phyloP scores from a whole-genome alignment of 208 protist species.

The Acanthamoeba castellanii region DNA sequence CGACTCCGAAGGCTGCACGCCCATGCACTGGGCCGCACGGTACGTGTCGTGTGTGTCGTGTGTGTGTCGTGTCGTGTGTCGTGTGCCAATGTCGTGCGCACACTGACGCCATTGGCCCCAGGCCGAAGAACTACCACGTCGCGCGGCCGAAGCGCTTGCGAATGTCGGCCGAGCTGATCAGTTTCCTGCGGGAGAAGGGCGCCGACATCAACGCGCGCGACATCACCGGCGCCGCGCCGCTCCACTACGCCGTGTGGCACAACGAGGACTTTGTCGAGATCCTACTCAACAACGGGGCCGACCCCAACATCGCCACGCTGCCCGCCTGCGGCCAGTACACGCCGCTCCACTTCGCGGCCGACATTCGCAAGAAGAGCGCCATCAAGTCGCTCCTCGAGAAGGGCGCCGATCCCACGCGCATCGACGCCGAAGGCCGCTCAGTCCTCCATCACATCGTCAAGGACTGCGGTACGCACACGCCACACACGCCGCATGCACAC shows the following conservation, averaged over 20 bases:
- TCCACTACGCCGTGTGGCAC: conserved; percentile 41
- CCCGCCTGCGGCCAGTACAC: not conserved
- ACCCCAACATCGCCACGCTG: not conserved
- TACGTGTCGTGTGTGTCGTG: not conserved
- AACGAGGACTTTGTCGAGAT: conserved; percentile 37
- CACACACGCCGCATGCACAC: not conserved
- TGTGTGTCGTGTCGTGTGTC: not conserved
- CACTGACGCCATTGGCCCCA: no score
- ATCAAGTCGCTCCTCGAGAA: conserved; percentile 34
- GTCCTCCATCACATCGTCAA: conserved; percentile 17
- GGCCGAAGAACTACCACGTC: conserved; percentile 29
- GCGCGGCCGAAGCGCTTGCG: not conserved
- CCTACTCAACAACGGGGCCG: conserved; percentile 27
- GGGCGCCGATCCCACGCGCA: conserved; percentile 23
- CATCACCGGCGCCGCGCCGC: conserved; percentile 1
- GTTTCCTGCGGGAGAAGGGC: not conserved
- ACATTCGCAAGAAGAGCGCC: not conserved
- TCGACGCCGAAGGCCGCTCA: not conserved
- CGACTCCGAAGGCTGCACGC: conserved; percentile 51
- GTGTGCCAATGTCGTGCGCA: not conserved
- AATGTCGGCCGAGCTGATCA: not conserved
- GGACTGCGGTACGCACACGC: not conserved
- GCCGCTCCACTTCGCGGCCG: conserved; percentile 47
- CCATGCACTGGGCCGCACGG: conserved; percentile 27
- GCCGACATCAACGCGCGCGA: conserved; percentile 50